Evolutionary conservation across 805 yeast species (phyloP).

Genomic region (Clavispora phyllophila): DNA sequence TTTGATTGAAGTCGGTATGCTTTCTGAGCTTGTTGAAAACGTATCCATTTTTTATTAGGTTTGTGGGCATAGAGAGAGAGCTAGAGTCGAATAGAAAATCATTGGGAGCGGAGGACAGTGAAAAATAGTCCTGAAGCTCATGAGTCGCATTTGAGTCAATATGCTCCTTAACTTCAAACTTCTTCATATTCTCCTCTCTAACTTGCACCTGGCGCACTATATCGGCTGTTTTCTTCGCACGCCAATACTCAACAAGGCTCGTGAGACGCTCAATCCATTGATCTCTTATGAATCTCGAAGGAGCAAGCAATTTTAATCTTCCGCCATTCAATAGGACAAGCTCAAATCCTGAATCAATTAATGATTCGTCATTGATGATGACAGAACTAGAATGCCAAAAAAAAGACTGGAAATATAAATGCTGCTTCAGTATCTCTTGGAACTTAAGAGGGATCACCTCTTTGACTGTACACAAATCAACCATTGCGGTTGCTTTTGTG

Average conservation of each 20-base stretch:
- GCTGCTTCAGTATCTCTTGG: conserved; percentile 18
- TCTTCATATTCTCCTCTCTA: conserved; percentile 41
- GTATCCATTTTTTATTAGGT: conserved; percentile 59
- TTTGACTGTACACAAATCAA: conserved; percentile 53
- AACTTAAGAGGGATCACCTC: conserved; percentile 31
- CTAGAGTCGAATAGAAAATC: conserved; percentile 51
- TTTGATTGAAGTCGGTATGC: conserved; percentile 60
- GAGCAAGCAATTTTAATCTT: conserved; percentile 51
- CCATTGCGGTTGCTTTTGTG: conserved; percentile 51
- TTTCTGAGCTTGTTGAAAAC: conserved; percentile 66
- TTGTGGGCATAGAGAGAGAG: conserved; percentile 52
- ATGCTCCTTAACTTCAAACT: conserved; percentile 48
- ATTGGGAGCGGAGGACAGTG: conserved; percentile 40
- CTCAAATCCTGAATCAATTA: conserved; percentile 48
- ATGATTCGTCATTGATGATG: conserved; percentile 20
- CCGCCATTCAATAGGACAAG: conserved; percentile 46
- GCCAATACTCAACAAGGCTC: conserved; percentile 56
- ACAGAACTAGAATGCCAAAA: conserved; percentile 28
- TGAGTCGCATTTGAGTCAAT: conserved; percentile 48
- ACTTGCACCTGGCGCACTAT: conserved; percentile 28
- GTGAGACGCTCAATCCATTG: conserved; percentile 61
- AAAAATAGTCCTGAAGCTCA: conserved; percentile 15
- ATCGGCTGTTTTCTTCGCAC: conserved; percentile 35
- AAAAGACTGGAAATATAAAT: conserved; percentile 21
- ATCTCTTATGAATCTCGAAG: conserved; percentile 42